These are phyloP conservation scores for Takashimella koratensis DNA, from an alignment of 1,284 basidiomycete genomes.

Conservation along the genomic window DNA sequence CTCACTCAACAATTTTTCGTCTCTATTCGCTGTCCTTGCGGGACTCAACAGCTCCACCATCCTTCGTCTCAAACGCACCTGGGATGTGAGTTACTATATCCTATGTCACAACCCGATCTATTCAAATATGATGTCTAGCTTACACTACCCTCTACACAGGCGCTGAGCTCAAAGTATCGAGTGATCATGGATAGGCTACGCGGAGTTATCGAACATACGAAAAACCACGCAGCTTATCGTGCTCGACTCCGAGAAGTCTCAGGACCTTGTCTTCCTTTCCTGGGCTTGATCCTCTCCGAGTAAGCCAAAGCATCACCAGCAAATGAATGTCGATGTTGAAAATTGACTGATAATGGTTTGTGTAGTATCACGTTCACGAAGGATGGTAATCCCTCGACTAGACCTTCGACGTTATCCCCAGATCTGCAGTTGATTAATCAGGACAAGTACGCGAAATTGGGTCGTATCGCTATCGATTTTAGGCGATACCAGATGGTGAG, in stretches of 20 bases:
- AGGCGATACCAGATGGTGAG: slow-evolving; percentile 77
- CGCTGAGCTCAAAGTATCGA: slow-evolving; percentile 79
- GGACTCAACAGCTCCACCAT: slow-evolving; percentile 94
- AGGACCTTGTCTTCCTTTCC: slow-evolving; percentile 86
- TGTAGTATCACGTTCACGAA: slow-evolving; percentile 79
- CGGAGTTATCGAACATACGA: slow-evolving; percentile 81
- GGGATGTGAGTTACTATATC: slow-evolving; percentile 76
- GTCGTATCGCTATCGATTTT: slow-evolving; percentile 85
- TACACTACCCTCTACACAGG: slow-evolving; percentile 54
- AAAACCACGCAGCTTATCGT: slow-evolving; percentile 66
- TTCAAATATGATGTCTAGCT: too few relatives aligned
- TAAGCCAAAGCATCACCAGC: slow-evolving; percentile 45
- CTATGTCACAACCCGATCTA: too few relatives aligned
- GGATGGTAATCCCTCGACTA: slow-evolving; percentile 84
- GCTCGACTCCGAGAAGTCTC: slow-evolving; percentile 72
- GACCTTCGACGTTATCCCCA: slow-evolving; percentile 71
- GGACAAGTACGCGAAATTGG: slow-evolving; percentile 89
- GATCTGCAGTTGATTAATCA: slow-evolving; percentile 87
- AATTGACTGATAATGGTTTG: neutral
- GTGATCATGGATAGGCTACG: slow-evolving; percentile 73
- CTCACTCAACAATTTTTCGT: slow-evolving; percentile 86
- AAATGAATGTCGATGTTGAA: slow-evolving; percentile 4
- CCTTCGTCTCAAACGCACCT: slow-evolving; percentile 85
- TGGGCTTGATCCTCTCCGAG: slow-evolving; percentile 58
- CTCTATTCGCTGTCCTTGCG: slow-evolving; percentile 91